Evolutionary conservation across 257 asterid genomes (phyloP).

Genomic region (Solanum corneliomulleri): DNA sequence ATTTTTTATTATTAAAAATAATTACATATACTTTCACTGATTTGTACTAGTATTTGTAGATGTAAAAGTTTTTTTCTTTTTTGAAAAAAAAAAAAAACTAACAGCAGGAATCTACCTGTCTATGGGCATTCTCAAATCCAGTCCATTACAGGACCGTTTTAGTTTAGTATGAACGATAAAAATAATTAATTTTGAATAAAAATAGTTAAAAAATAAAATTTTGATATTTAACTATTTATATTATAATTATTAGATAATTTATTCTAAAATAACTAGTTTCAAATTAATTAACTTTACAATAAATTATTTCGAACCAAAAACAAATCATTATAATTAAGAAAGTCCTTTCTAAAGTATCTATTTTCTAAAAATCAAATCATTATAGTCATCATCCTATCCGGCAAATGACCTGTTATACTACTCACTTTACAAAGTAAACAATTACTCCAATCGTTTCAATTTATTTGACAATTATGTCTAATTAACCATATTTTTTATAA

Average conservation of each 20-base stretch:
- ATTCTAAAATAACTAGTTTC: no score
- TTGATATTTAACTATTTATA: fast-evolving
- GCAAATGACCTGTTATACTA: not conserved
- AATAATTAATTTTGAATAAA: no score
- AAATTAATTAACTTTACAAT: no score
- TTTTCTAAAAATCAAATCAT: not conserved
- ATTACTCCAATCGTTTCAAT: not conserved
- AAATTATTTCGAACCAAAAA: not conserved
- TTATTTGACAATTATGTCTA: not conserved
- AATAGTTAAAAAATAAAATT: no score
- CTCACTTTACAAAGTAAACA: not conserved
- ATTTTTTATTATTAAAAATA: not conserved
- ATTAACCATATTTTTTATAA: not conserved
- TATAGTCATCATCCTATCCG: not conserved
- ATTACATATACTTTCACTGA: not conserved
- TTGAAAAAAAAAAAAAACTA: not conserved
- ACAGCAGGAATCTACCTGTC: not conserved
- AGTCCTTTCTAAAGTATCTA: not conserved
- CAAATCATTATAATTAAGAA: not conserved
- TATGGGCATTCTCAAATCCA: not conserved
- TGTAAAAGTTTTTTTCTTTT: not conserved
- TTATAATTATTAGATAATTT: no score
- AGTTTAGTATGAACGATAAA: not conserved
- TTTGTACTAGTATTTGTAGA: not conserved
- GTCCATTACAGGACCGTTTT: no score